These are phyloP conservation scores for Quercus alba DNA, from an alignment of 306 rosid genomes.

Conservation along the genomic window DNA sequence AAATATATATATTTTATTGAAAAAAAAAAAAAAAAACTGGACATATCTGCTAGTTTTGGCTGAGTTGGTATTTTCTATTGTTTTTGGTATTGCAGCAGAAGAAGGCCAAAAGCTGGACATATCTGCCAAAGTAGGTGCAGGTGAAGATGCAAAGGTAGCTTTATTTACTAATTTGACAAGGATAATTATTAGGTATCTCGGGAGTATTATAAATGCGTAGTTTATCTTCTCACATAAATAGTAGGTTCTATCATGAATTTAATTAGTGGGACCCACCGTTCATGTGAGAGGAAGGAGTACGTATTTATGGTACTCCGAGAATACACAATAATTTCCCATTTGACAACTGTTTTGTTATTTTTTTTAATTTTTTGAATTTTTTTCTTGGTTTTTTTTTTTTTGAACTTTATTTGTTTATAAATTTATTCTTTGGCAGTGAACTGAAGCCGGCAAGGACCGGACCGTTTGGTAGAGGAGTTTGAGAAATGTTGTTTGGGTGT, in stretches of 20 bases:
- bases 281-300: no score
- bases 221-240: no score
- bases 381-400: background rate
- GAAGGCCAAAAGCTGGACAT: slow-evolving; percentile 42
- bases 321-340: background rate
- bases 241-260: no score
- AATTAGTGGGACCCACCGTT: no score
- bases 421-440: slow-evolving; percentile 36
- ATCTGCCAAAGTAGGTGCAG: slow-evolving; percentile 36
- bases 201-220: no score
- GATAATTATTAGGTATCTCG: no score
- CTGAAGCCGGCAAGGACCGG: background rate
- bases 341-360: background rate
- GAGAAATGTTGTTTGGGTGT: no score
- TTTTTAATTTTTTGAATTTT: background rate
- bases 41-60: no score
- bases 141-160: slow-evolving; percentile 49
- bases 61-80: background rate
- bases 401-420: background rate
- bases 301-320: no score
- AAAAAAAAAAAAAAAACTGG: no score
- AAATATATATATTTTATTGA: background rate
- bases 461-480: no score
- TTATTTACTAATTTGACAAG: slow-evolving; percentile 8
- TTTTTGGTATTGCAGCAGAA: slow-evolving; percentile 26